Percentiles rank a stretch among this genome's conserved stretches.
Evolutionary conservation across 441 rosid species (phyloP).

Genomic region (Oxalis stricta): DNA sequence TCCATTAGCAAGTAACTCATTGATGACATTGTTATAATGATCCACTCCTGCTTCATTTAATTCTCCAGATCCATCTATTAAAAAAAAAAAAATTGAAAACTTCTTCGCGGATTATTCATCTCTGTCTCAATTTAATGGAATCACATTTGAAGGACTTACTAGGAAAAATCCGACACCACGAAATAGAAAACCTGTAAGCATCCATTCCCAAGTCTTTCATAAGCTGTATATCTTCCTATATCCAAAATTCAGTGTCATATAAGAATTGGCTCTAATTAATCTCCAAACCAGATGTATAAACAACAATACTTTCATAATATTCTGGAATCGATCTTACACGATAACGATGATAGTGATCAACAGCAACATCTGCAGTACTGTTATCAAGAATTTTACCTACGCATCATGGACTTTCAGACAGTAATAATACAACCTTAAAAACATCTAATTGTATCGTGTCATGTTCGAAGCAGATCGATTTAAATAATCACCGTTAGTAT

Average conservation of each 20-base stretch:
- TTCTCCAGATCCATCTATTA: conserved; percentile 60
- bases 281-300: neutral
- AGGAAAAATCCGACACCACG: conserved; percentile 63
- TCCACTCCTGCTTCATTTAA: conserved; percentile 65
- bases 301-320: no score
- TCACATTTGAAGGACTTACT: conserved; percentile 15
- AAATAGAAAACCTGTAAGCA: conserved; percentile 55
- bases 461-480: no score
- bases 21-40: conserved; percentile 52
- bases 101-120: neutral
- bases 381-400: conserved; percentile 48
- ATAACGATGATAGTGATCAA: conserved; percentile 79
- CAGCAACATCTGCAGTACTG: conserved; percentile 82
- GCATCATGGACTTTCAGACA: neutral
- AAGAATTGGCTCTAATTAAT: neutral
- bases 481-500: conserved; percentile 45
- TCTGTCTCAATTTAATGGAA: no score
- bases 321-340: conserved; percentile 25
- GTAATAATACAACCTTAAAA: neutral
- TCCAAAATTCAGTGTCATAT: neutral
- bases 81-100: neutral
- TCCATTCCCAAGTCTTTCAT: conserved; percentile 75
- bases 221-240: conserved; percentile 57
- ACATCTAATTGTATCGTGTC: neutral
- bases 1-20: conserved; percentile 52